Percentiles rank a stretch among this genome's conserved stretches.
Conservation (phyloP, 805 yeast genomes). For the Ogataea glucozyma region DNA sequence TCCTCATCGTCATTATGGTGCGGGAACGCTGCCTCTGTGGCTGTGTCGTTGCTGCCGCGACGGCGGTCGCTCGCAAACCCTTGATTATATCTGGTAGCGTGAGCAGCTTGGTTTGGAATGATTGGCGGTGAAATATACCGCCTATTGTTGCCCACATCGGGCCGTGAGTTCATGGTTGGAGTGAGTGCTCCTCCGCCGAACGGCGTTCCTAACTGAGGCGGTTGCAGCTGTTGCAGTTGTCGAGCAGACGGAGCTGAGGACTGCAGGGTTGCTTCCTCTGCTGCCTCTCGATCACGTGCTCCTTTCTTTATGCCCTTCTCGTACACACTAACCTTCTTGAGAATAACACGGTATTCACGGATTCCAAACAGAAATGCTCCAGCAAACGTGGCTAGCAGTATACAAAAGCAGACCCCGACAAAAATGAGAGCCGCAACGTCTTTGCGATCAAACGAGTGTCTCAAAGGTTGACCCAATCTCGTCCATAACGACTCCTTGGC, state of each 20-base stretch:
- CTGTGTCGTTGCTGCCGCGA: no score
- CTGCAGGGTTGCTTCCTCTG: background rate
- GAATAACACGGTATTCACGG: slow-evolving; percentile 18
- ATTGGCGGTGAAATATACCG: background rate
- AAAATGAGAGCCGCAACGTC: slow-evolving; percentile 18
- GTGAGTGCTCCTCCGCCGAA: background rate
- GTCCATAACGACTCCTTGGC: slow-evolving; percentile 12
- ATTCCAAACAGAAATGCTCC: slow-evolving; percentile 21
- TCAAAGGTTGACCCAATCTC: slow-evolving; percentile 17
- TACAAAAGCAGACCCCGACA: slow-evolving; percentile 17
- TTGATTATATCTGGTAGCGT: no score
- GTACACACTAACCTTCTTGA: slow-evolving; percentile 17
- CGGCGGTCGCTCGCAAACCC: no score
- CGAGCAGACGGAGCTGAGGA: background rate
- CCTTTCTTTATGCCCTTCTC: slow-evolving; percentile 11
- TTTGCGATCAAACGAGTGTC: slow-evolving; percentile 18
- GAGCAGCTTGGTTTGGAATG: no score
- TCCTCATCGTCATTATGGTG: background rate
- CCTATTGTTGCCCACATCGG: background rate
- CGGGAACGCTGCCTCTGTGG: background rate
- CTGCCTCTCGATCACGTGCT: background rate
- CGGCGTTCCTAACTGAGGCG: background rate
- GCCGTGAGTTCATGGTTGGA: background rate
- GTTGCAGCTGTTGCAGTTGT: background rate
- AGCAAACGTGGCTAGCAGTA: slow-evolving; percentile 16